phyloP scores from a whole-genome alignment of 1,284 basidiomycete genomes.

The Porodaedalea pini region DNA sequence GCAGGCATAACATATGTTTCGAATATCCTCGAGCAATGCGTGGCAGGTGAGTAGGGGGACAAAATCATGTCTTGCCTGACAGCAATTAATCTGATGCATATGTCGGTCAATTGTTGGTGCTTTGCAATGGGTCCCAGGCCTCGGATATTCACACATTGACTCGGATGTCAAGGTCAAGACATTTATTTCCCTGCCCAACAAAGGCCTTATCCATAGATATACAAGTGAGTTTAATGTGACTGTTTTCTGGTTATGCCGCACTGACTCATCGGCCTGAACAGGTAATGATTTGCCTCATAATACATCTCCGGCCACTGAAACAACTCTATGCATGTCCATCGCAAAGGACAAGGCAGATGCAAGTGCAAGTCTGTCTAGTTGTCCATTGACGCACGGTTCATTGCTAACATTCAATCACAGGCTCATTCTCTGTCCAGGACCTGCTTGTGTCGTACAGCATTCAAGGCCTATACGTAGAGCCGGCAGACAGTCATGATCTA shows the following conservation, averaged over 20 bases:
- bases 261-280: conserved; percentile 15
- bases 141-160: neutral
- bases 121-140: conserved; percentile 1
- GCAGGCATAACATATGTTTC: conserved; percentile 35
- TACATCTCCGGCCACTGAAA: conserved; percentile 36
- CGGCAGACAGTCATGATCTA: conserved; percentile 33
- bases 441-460: conserved; percentile 36
- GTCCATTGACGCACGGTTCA: neutral
- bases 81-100: neutral
- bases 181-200: conserved; percentile 38
- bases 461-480: conserved; percentile 35
- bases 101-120: neutral
- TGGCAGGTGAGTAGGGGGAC: conserved; percentile 27
- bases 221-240: conserved; percentile 25
- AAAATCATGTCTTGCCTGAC: conserved; percentile 14
- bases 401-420: too few species aligned
- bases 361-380: conserved; percentile 25
- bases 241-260: conserved; percentile 7
- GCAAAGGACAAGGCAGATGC: conserved; percentile 27
- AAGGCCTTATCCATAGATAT: conserved; percentile 35
- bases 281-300: conserved; percentile 32
- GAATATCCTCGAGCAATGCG: conserved; percentile 28
- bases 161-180: conserved; percentile 28
- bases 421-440: conserved; percentile 31
- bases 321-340: conserved; percentile 33